Conservation (phyloP, 345 rosid genomes). For the Carallia pectinifolia region DNA sequence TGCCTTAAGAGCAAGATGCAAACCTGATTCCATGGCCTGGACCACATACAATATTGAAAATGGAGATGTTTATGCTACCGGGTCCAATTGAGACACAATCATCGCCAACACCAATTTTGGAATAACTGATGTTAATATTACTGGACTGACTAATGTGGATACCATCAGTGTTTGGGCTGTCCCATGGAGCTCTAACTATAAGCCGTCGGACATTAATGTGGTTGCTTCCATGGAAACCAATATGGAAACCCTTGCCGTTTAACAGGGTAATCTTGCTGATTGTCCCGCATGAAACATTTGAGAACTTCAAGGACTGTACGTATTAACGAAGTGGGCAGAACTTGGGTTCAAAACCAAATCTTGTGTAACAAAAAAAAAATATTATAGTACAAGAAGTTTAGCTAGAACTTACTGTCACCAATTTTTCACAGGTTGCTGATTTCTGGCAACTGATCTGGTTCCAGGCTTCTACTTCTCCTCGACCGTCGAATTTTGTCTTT, state of each 20-base stretch:
- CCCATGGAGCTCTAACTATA: constrained; percentile 39
- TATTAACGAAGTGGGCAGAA: not conserved
- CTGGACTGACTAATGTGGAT: constrained; percentile 48
- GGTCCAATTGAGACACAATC: constrained; percentile 62
- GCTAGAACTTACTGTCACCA: constrained; percentile 36
- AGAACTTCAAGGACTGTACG: constrained; percentile 41
- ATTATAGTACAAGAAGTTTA: too few relatives aligned
- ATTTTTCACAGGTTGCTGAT: constrained; percentile 22
- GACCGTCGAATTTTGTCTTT: constrained; percentile 31
- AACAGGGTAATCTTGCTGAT: constrained; percentile 35
- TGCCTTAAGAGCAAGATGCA: not conserved
- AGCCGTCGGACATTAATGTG: constrained; percentile 30
- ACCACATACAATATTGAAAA: constrained; percentile 36
- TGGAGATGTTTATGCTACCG: constrained; percentile 38
- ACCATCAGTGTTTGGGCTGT: constrained; percentile 74
- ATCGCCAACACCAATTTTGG: constrained; percentile 50
- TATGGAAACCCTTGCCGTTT: constrained; percentile 52
- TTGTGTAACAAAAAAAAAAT: too few relatives aligned
- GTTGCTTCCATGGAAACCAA: constrained; percentile 29
- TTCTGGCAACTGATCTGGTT: constrained; percentile 26
- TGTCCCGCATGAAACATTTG: constrained; percentile 35
- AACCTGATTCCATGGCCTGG: constrained; percentile 74
- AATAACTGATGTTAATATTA: constrained; percentile 34
- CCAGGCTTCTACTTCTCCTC: constrained; percentile 48
- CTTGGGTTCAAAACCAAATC: not conserved